Percentiles rank a stretch among this genome's conserved stretches.
Conservation (phyloP, 805 yeast species). For the Wickerhamiella occidentalis region DNA sequence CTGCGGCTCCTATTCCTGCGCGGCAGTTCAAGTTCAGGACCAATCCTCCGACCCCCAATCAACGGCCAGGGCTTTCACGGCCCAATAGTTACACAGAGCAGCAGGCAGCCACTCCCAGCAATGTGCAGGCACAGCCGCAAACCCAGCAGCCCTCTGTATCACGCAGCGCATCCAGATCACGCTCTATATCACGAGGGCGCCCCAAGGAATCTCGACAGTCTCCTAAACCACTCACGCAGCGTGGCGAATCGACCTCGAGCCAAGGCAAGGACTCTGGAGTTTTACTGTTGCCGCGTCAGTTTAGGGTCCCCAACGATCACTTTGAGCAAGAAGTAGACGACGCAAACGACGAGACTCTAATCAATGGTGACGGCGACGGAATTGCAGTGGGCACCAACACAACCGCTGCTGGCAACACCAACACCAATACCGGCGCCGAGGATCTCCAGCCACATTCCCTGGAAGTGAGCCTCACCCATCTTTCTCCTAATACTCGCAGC, state of each 20-base stretch:
- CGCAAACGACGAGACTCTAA: background rate
- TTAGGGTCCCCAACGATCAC: background rate
- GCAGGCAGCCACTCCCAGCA: slow-evolving; percentile 4
- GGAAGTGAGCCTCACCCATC: slow-evolving; percentile 3
- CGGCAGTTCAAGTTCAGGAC: slow-evolving; percentile 5
- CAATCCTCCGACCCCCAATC: slow-evolving; percentile 6
- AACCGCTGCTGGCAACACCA: too few species aligned
- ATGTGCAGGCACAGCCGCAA: slow-evolving; percentile 10
- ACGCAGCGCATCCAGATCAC: background rate
- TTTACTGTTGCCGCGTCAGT: slow-evolving; percentile 18
- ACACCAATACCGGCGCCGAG: too few species aligned
- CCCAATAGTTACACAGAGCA: background rate
- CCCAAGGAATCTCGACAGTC: background rate
- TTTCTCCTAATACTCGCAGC: background rate
- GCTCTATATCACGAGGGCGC: slow-evolving; percentile 1
- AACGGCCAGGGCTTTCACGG: background rate
- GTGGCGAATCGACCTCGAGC: background rate
- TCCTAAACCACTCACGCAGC: background rate
- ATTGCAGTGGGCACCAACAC: too few species aligned
- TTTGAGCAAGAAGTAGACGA: background rate
- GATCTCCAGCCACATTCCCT: background rate
- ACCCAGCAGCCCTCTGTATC: background rate
- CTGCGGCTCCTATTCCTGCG: slow-evolving; percentile 6
- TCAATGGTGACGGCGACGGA: background rate
- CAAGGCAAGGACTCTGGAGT: slow-evolving; percentile 12